Conservation (phyloP, 768 basidiomycete species). For the Tylopilus sp. region DNA sequence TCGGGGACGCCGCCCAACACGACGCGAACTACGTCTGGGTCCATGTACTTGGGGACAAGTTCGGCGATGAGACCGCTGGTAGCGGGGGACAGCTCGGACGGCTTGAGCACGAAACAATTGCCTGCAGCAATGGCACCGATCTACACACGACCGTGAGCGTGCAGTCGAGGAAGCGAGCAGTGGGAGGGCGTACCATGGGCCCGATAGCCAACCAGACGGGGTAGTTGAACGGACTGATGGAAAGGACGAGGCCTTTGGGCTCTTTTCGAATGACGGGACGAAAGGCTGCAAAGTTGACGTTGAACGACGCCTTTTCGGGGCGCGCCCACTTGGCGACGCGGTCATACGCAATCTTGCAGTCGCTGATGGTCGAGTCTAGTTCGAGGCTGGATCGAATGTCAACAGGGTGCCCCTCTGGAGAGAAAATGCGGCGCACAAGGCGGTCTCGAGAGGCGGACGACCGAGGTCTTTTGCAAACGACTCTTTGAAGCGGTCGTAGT, state of each 20-base stretch:
- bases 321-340: constrained; percentile 75
- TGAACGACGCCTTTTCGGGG: constrained; percentile 54
- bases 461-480: constrained; percentile 62
- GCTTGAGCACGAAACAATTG: constrained; percentile 68
- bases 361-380: constrained; percentile 49
- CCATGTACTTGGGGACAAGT: constrained; percentile 73
- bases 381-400: constrained; percentile 49
- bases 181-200: constrained; percentile 48
- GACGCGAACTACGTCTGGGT: constrained; percentile 58
- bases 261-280: constrained; percentile 67
- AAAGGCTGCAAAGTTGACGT: constrained; percentile 54
- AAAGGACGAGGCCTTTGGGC: constrained; percentile 70
- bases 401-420: neutral
- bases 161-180: neutral
- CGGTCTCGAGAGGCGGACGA: constrained; percentile 55
- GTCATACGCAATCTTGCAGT: constrained; percentile 52
- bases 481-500: constrained; percentile 54
- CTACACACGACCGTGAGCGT: constrained; percentile 23
- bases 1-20: constrained; percentile 68
- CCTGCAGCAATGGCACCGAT: constrained; percentile 79
- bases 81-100: constrained; percentile 65
- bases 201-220: constrained; percentile 57
- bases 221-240: constrained; percentile 76
- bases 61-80: constrained; percentile 58
- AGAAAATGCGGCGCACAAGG: constrained; percentile 42